Evolutionary conservation across 352 stramenopile species (phyloP).

Genomic region (Aphanomyces cochlioides): DNA sequence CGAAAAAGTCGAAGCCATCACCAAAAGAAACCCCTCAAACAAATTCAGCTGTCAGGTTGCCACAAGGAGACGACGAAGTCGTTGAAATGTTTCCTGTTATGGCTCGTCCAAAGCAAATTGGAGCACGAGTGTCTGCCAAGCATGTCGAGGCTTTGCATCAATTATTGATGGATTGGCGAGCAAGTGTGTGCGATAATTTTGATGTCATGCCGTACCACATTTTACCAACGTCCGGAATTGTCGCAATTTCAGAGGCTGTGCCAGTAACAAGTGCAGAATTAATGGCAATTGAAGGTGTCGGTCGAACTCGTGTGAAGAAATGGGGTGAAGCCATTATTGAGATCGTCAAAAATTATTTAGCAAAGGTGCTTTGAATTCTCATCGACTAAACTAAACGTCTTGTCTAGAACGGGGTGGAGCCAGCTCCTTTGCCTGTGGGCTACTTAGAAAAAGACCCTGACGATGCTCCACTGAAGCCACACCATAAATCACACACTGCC

Average conservation of each 20-base stretch:
- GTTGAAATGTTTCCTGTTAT: slow-evolving; percentile 65
- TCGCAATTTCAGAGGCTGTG: slow-evolving; percentile 71
- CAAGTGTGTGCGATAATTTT: slow-evolving; percentile 78
- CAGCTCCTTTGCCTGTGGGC: slow-evolving; percentile 18
- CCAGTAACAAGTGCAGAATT: slow-evolving; percentile 71
- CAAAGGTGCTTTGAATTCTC: slow-evolving; percentile 45
- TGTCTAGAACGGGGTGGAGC: slow-evolving; percentile 21
- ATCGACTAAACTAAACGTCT: not conserved
- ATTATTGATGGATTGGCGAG: slow-evolving; percentile 82
- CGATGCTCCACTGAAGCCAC: slow-evolving; percentile 1
- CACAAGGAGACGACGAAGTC: slow-evolving; percentile 43
- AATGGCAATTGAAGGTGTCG: slow-evolving; percentile 76
- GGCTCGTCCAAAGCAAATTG: slow-evolving; percentile 41
- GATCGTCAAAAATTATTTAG: slow-evolving; percentile 74
- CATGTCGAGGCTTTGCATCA: slow-evolving; percentile 73
- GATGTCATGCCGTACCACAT: slow-evolving; percentile 88
- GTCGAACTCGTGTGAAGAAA: slow-evolving; percentile 80
- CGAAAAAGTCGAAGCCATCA: slow-evolving; percentile 32
- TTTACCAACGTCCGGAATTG: slow-evolving; percentile 72
- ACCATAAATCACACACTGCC: not conserved
- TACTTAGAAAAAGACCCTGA: slow-evolving; percentile 20
- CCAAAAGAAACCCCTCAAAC: slow-evolving; percentile 4
- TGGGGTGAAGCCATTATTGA: slow-evolving; percentile 80
- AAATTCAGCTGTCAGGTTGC: not conserved
- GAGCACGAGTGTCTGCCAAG: slow-evolving; percentile 60